Conservation (phyloP, 768 basidiomycete species). For the Vararia minispora region DNA sequence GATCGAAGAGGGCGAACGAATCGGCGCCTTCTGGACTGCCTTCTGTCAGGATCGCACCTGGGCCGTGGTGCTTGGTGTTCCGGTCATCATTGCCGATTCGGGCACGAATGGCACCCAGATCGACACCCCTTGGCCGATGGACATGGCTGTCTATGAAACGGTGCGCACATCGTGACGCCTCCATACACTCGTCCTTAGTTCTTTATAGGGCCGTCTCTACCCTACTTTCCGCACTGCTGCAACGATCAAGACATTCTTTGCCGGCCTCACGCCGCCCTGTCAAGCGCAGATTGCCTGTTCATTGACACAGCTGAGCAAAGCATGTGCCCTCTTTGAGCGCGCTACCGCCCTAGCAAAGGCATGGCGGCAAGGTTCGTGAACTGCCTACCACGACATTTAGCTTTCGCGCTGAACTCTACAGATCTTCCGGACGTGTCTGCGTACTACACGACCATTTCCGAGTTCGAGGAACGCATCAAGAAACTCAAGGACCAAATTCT, state of each 20-base stretch:
- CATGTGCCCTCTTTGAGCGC: constrained; percentile 46
- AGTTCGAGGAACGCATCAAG: constrained; percentile 21
- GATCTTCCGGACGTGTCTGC: constrained; percentile 8
- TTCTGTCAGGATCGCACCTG: not conserved
- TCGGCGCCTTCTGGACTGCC: not conserved
- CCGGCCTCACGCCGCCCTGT: constrained; percentile 21
- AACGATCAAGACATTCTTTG: constrained; percentile 41
- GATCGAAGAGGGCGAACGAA: constrained; percentile 46
- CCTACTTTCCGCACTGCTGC: constrained; percentile 32
- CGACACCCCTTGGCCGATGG: constrained; percentile 22
- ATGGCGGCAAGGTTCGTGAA: constrained; percentile 21
- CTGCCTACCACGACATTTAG: too few species aligned
- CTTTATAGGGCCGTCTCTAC: constrained; percentile 31
- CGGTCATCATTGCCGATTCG: constrained; percentile 44
- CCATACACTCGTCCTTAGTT: constrained; percentile 23
- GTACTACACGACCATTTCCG: constrained; percentile 16
- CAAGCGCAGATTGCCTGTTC: constrained; percentile 25
- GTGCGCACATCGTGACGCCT: constrained; percentile 9
- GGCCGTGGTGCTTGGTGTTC: constrained; percentile 16
- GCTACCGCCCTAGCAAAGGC: constrained; percentile 39
- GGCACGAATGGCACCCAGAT: constrained; percentile 30
- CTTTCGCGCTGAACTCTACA: too few species aligned
- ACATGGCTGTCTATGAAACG: constrained; percentile 17
- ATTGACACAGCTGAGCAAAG: constrained; percentile 38
- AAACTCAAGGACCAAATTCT: constrained; percentile 17